Conservation (phyloP, 495 filamentous ascomycete genomes). For the Neurospora sp. region DNA sequence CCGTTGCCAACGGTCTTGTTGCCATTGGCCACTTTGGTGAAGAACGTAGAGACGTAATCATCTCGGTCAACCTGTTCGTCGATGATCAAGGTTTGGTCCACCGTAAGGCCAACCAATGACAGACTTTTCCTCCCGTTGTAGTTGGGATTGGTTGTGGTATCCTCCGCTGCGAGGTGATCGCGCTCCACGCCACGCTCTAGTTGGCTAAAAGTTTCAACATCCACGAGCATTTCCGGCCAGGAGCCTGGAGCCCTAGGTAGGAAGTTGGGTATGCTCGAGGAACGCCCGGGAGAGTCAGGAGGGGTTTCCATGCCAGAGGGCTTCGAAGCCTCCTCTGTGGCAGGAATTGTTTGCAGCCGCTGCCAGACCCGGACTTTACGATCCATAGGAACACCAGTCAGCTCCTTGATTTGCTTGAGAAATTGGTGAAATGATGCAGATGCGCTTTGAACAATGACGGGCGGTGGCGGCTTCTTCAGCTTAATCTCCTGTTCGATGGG, state of each 20-base stretch:
- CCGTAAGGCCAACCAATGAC: slow-evolving; percentile 51
- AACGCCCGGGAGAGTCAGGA: slow-evolving; percentile 18
- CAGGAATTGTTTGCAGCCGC: slow-evolving; percentile 41
- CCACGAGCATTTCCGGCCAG: slow-evolving; percentile 60
- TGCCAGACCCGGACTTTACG: slow-evolving; percentile 76
- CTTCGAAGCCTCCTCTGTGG: slow-evolving; percentile 14
- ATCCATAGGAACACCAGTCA: slow-evolving; percentile 50
- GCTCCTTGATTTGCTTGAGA: slow-evolving; percentile 58
- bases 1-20: slow-evolving; percentile 25
- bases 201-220: slow-evolving; percentile 57
- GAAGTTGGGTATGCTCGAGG: slow-evolving; percentile 16
- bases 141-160: slow-evolving; percentile 64
- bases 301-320: slow-evolving; percentile 22
- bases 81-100: slow-evolving; percentile 61
- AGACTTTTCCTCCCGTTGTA: slow-evolving; percentile 66
- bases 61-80: slow-evolving; percentile 63
- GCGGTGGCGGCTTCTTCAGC: slow-evolving; percentile 42
- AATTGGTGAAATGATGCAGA: slow-evolving; percentile 60
- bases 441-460: slow-evolving; percentile 58
- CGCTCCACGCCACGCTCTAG: slow-evolving; percentile 59
- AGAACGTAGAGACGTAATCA: slow-evolving; percentile 51
- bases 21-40: neutral
- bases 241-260: slow-evolving; percentile 31
- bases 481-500: slow-evolving; percentile 51
- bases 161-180: slow-evolving; percentile 56